Evolutionary conservation across 2,329 filamentous ascomycete species (phyloP), one percentile per base, ranked within the genome.

Genomic region (Albophoma yamanashiensis): DNA sequence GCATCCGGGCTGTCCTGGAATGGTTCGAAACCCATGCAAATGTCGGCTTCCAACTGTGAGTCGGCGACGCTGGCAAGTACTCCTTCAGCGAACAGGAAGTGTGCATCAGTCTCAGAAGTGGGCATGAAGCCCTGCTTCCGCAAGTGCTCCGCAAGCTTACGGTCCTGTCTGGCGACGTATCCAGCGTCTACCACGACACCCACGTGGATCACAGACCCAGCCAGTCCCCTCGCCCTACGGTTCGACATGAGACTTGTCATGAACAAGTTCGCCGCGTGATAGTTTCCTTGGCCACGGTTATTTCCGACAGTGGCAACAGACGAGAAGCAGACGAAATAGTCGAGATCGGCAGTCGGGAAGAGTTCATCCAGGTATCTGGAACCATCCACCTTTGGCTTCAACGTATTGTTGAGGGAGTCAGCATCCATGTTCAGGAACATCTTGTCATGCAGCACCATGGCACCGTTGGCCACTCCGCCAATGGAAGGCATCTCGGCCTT

Each of bases 321-420:
- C 0, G 73, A 75, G 47, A 78, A 73, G 31, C 75, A 63, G 14
- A 79, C 66, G 64, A 80, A 77, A 58, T 77, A 77, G 53, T 76
- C 74, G 0, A 77, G 68, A 8, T 66, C 56, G 0, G 59, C 55
- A 1, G 69, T 62, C 11, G 60, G 40, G 57, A 75, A 74, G 0
- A 73, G 57, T 2, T 70, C 64, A 11, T 76, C 68, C 0, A 76
- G 66, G 39, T 69, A 59, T 3, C 63, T 58, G 4, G 64, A 68
- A 0, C 77, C 77, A 0, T 71, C 59, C 1, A 78, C 71, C 64
- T 78, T 79, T 2, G 76, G 76, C 0, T 63, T 60, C 0, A 72
- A 61, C 0, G 69, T 68, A 11, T 65, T 62, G 1, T 66, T 58
- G 31, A 75, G 63, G 2, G 68, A 61, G 0, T 74, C 68, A 20